Base-by-base conservation (phyloP, 148 eudicot genomes). In the Diospyros lotus region DNA sequence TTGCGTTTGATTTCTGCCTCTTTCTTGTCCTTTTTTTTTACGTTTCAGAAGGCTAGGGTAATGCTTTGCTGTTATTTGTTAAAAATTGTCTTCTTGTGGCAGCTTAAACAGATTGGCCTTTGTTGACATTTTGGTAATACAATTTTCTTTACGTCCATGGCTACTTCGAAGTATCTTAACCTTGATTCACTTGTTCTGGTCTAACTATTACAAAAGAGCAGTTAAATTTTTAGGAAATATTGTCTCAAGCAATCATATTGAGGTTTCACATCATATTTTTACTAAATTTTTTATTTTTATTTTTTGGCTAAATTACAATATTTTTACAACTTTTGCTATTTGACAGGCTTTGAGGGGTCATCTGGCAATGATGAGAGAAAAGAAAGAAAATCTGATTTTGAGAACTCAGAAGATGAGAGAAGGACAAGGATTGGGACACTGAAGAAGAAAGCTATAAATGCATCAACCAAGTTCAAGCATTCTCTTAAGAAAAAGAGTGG, bases 301-400 rank as follows among this genome's bases (percentile, higher is more conserved):
- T 50, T 28, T 28, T 28, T 28, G 28, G 28, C 28, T 28, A 28
- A 28, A 0, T 28, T 28, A 28, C 28, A 28, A 28, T 28, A 28
- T 28, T 28, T 28, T 28, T 28, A 28, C 28, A 73, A 61, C 59
- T 44, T 69, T 75, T 77, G 73, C 44, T 69, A 54, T 64, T 7
- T 76, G 66, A 58, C 79, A 93, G 98, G 98, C 79, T 90, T 93
- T 81, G 98, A 93, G 79, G 98, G 98, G 56, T 82, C 85, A 65
- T 89, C 96, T 53, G 92, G 87, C 17, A 79, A 80, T 65, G 98
- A 93, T 66, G 98, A 91, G 81, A 90, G 86, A 80, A 87, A 90
- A 81, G 98, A 93, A 76, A 89, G 98, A 84, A 93, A 86, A 81
- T 93, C 98, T 73, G 98, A 93, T 83, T 91, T 88, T 81, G 98